Base-by-base conservation (phyloP, 1,139 yeast genomes). In the Candida tropicalis region DNA sequence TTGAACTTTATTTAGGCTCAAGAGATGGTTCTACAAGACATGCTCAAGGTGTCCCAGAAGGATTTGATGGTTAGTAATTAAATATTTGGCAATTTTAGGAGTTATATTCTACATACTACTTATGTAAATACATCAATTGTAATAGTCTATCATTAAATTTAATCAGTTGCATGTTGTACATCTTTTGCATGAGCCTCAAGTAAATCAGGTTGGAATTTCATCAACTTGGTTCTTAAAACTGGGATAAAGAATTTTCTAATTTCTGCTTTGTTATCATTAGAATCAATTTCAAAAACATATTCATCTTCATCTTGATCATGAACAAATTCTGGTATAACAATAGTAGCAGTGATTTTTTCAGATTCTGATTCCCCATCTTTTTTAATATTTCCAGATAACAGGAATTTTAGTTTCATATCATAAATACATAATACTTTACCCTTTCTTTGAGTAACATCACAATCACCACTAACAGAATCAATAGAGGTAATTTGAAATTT, bases 1-100 rank as follows among this genome's bases (percentile, higher is more conserved):
- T 78, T 1, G 77, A 72, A 49, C 50, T 73, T 10, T 84, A 84
- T 55, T 76, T 84, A 33, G 82, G 81, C 25, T 69, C 79, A 12
- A 71, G 84, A 46, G 75, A 75, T 32, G 74, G 77, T 10, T 69
- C 67, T 34, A 51, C 54, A 10, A 69, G 78, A 36, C 91, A 84
- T 52, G 97, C 97, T 0, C 77, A 77, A 48, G 97, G 96, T 4
- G 97, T 90, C 4, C 98, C 98, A 0, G 85, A 83, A 41, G 95
- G 95, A 3, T 89, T 89, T 64, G 76, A 62, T 40, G 56, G 51
- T 28, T 56, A 43, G 33, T 28, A 12, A 17, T 20, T 8, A 15
- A 4, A 7, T 29, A 1, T 29, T 9, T 31, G 18, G 15, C n/a
- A 11, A 10, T n/a, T 31, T 11, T 13, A 11, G 6, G 5, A 5